Base-by-base conservation (phyloP, 345 rosid genomes). In the Eucalyptus victrix region DNA sequence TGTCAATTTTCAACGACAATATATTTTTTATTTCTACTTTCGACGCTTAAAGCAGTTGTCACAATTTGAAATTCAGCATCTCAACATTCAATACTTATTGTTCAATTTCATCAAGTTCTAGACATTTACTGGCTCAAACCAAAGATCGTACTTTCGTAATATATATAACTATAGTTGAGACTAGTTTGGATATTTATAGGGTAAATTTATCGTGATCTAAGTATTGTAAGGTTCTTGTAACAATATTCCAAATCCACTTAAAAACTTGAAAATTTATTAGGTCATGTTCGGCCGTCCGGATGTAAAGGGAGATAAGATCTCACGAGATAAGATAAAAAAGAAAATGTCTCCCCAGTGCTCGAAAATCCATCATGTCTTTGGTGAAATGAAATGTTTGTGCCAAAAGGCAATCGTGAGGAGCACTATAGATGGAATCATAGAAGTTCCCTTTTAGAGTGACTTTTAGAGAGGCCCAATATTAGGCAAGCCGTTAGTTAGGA, bases 41-140 rank as follows among this genome's bases (percentile, higher is more conserved):
- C 3, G 3, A 15, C 6, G 18, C 11, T 65, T 65, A n/a, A 15
- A 13, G 10, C 3, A 7, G 1, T 8, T 6, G 0, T 56, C 30
- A 23, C 30, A 23, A 56, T 1, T 65, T 32, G 40, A 65, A n/a
- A 65, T 65, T 16, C 19, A 4, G 40, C 18, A 65, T 65, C 21
- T n/a, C 21, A 32, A n/a, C 4, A 65, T 16, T 65, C 76, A n/a
- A 16, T 65, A 4, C 40, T 65, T n/a, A 65, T 16, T 15, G 10
- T 65, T 65, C 76, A 15, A 65, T n/a, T 16, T 65, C 40, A 15
- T 65, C 40, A n/a, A 15, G 37, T 65, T 32, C 12, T 65, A 16
- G 40, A n/a, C 19, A n/a, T 65, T 65, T n/a, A n/a, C 34, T 16
- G 0, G 17, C 21, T n/a, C 10, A 16, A n/a, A 16, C 69, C 32